Base-by-base conservation (phyloP, 768 basidiomycete species). In the Neoboletus subvelutipes region DNA sequence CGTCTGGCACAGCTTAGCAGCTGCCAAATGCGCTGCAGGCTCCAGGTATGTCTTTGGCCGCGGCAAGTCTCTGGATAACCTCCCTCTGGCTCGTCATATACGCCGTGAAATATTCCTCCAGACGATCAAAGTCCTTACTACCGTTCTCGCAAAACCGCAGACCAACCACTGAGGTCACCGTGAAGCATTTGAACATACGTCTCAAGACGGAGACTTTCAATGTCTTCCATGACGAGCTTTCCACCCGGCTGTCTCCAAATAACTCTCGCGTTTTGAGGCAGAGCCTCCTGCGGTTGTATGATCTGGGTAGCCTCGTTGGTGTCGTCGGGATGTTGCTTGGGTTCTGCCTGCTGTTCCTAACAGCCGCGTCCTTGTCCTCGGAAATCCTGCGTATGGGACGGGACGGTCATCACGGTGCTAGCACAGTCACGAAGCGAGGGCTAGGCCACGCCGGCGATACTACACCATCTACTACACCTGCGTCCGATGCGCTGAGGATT, bases 141-240 rank as follows among this genome's bases (percentile, higher is more conserved):
- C 70, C 62, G 24, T 18, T 60, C 43, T 68, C 66, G 5, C 63
- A 55, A n/a, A 33, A 18, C 17, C 67, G 63, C 58, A 64, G 57
- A 50, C 60, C 43, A 15, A 52, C 55, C 51, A 61, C 56, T 3
- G 64, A 68, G 29, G 45, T 71, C 52, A 58, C 51, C 6, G 68
- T 71, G 33, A 71, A 59, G 52, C 54, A 68, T 40, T 40, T 70
- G 43, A 68, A 69, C 54, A 59, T 76, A 34, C 67, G 68, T 17
- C 55, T 85, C 54, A 77, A 82, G 60, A 84, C 84, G 0, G 75
- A 80, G 0, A 72, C 69, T 1, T 78, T 77, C 71, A 87, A 87
- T 59, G 61, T 58, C 5, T 45, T 62, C 3, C 84, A 87, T 58
- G 83, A 85, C 62, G 28, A 56, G 13, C 67, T 84, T 22, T 60